These are phyloP conservation scores for Sarcocystis neurona DNA, from an alignment of 169 alveolate genomes.

Conservation along the genomic window DNA sequence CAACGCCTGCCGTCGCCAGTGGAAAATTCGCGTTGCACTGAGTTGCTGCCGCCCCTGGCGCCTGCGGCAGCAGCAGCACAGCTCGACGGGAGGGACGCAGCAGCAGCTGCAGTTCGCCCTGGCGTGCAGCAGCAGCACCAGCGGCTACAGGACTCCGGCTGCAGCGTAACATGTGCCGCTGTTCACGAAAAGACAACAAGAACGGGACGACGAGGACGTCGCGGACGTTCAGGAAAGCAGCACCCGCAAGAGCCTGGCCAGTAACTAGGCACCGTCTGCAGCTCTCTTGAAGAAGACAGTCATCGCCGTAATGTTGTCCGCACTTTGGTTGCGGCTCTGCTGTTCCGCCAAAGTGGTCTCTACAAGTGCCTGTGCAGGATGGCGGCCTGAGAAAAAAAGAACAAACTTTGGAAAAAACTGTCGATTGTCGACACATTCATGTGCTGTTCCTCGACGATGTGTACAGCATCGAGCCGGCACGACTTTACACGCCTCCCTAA, in stretches of 20 bases:
- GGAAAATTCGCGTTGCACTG: too few species aligned
- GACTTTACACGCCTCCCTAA: background rate
- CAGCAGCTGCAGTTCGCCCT: too few species aligned
- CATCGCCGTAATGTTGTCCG: conserved; percentile 61
- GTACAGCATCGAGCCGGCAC: background rate
- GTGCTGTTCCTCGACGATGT: background rate
- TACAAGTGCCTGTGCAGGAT: conserved; percentile 61
- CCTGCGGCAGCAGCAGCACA: background rate
- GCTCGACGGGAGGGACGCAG: background rate
- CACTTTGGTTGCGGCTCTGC: conserved; percentile 41
- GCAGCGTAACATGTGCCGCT: too few species aligned
- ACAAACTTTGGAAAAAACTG: background rate
- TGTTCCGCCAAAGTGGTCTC: conserved; percentile 50
- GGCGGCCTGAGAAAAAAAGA: background rate
- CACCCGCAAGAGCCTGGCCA: background rate
- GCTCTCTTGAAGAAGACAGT: conserved; percentile 30
- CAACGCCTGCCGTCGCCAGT: too few species aligned
- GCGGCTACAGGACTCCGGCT: too few species aligned
- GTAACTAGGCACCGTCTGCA: background rate
- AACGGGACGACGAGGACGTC: too few species aligned
- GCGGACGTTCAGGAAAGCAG: background rate
- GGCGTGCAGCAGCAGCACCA: too few species aligned
- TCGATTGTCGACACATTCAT: background rate
- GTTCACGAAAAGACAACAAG: too few species aligned
- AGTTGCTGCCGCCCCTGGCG: too few species aligned